Conservation (phyloP, 73 alveolate genomes). For the Paramecium pentaurelia region DNA sequence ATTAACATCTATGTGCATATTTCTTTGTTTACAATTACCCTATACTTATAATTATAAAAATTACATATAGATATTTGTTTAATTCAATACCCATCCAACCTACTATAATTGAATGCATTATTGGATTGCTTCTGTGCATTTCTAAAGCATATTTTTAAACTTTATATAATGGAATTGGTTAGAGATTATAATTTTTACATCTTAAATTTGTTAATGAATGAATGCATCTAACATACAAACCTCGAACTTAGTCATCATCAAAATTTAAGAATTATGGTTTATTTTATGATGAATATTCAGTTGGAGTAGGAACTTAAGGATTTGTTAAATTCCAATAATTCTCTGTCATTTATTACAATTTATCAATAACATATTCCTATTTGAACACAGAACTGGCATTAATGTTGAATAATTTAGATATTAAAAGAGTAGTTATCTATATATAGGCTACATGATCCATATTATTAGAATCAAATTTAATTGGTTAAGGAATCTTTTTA, state of each 20-base stretch:
- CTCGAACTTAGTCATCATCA: constrained; percentile 35
- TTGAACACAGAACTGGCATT: not conserved
- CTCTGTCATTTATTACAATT: constrained; percentile 1
- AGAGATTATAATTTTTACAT: not conserved
- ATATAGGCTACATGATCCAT: not conserved
- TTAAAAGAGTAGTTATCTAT: not conserved
- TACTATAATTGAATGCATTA: constrained; percentile 24
- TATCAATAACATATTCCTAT: constrained; percentile 40
- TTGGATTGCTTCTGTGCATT: constrained; percentile 34
- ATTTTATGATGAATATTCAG: not conserved
- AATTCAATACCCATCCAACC: constrained; percentile 37
- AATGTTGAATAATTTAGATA: not conserved
- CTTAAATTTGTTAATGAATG: constrained; percentile 33
- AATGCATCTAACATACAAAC: constrained; percentile 4
- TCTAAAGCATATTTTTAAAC: constrained; percentile 35
- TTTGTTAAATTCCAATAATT: not conserved
- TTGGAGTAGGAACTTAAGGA: not conserved
- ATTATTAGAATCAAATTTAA: not conserved
- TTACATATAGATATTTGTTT: not conserved
- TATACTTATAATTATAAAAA: not conserved
- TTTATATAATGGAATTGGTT: not conserved
- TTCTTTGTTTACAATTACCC: not conserved
- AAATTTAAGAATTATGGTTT: constrained; percentile 4
- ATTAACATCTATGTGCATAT: constrained; percentile 21
- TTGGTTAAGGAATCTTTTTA: not conserved